A percentile compares a stretch with the other conserved stretches of the same genome.
Evolutionary conservation across 257 asterid species (phyloP).

Genomic region (Verbascum thapsus): DNA sequence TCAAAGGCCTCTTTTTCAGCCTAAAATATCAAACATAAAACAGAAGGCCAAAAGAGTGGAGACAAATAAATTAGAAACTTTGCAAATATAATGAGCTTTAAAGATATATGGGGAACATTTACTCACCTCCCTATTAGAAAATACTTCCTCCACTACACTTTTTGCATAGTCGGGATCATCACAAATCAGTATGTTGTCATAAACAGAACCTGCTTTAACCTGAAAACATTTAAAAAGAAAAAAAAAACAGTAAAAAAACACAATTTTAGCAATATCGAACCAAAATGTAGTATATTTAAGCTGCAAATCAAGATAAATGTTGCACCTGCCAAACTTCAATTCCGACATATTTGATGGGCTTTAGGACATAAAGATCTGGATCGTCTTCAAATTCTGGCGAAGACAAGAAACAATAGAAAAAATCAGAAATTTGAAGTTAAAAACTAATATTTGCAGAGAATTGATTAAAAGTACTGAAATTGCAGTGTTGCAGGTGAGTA

Average conservation of each 20-base stretch:
- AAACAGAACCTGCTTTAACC: constrained; percentile 90
- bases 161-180: constrained; percentile 86
- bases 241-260: constrained; percentile 5
- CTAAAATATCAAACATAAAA: constrained; percentile 45
- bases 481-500: constrained; percentile 4
- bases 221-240: constrained; percentile 34
- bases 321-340: constrained; percentile 95
- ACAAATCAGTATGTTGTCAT: constrained; percentile 74
- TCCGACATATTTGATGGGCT: constrained; percentile 82
- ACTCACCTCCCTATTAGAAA: constrained; percentile 78
- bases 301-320: neutral
- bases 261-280: constrained; percentile 3
- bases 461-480: constrained; percentile 13
- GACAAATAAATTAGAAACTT: constrained; percentile 1
- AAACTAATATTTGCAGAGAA: neutral
- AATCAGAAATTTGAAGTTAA: neutral
- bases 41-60: constrained; percentile 21
- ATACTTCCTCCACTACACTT: constrained; percentile 68
- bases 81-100: constrained; percentile 4
- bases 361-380: constrained; percentile 83
- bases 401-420: neutral
- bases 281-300: neutral
- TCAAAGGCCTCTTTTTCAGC: constrained; percentile 75
- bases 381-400: constrained; percentile 81
- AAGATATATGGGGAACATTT: constrained; percentile 28